Conservation (phyloP, 495 filamentous ascomycete genomes). For the Saxophila tyrrhenica region DNA sequence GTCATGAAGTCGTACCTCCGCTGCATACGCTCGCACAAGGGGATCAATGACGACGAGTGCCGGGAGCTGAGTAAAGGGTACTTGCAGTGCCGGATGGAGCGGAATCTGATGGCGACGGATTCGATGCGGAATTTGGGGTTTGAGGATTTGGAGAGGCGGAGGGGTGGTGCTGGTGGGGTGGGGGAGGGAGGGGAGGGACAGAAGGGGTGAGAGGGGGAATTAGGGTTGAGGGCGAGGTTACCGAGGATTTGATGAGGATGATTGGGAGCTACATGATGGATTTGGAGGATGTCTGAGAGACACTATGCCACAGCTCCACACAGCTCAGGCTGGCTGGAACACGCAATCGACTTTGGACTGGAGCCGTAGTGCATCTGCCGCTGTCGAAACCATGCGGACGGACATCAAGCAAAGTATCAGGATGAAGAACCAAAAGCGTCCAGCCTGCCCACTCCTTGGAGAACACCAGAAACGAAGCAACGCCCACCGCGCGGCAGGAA, state of each 20-base stretch:
- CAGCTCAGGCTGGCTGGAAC: too few relatives aligned
- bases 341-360: too few relatives aligned
- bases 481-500: too few relatives aligned
- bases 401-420: too few relatives aligned
- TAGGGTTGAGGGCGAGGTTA: not conserved
- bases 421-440: too few relatives aligned
- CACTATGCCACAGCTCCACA: too few relatives aligned
- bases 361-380: too few relatives aligned
- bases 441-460: not conserved
- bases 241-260: too few relatives aligned
- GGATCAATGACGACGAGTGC: slow-evolving; percentile 77
- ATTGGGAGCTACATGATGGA: too few relatives aligned
- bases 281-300: too few relatives aligned
- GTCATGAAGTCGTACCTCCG: slow-evolving; percentile 72
- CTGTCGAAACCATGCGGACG: too few relatives aligned
- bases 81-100: slow-evolving; percentile 85
- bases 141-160: slow-evolving; percentile 32
- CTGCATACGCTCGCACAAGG: slow-evolving; percentile 70
- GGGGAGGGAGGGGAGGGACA: not conserved
- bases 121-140: slow-evolving; percentile 89
- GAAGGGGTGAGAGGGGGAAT: not conserved
- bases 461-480: not conserved
- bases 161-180: not conserved
- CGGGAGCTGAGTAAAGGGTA: slow-evolving; percentile 78
- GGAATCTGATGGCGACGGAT: slow-evolving; percentile 90